Conservation (phyloP, 1,284 basidiomycete genomes). For the Leccinum colubrinum region DNA sequence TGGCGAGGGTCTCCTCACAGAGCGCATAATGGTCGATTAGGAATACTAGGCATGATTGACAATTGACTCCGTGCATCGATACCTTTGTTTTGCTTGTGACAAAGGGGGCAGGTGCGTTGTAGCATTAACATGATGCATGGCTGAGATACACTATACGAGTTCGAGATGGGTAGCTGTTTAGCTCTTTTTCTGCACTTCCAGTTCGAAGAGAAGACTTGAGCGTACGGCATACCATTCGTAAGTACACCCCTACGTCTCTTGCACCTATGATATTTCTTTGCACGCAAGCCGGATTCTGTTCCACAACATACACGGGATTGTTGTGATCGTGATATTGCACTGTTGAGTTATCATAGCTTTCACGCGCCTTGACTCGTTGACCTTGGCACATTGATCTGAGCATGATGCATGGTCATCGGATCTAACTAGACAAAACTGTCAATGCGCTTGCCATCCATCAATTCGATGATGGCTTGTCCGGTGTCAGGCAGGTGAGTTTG, state of each 20-base stretch:
- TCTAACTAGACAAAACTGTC: background rate
- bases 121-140: constrained; percentile 29
- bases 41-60: constrained; percentile 15
- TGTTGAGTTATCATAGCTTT: constrained; percentile 29
- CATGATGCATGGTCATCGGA: background rate
- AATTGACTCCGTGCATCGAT: constrained; percentile 22
- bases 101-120: constrained; percentile 42
- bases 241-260: constrained; percentile 29
- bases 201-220: constrained; percentile 14
- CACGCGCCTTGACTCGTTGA: constrained; percentile 19
- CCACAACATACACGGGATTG: background rate
- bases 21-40: constrained; percentile 72
- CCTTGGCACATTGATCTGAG: constrained; percentile 25
- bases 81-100: constrained; percentile 26
- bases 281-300: constrained; percentile 18
- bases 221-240: constrained; percentile 27
- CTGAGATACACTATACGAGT: constrained; percentile 29
- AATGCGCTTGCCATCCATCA: background rate
- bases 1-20: constrained; percentile 78
- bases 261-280: constrained; percentile 31
- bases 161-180: constrained; percentile 19
- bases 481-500: constrained; percentile 11
- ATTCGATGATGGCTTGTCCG: background rate
- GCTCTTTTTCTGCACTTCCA: constrained; percentile 12
- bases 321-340: constrained; percentile 1